Conservation (phyloP, 2,329 filamentous ascomycete genomes). For the Monascus ruber region DNA sequence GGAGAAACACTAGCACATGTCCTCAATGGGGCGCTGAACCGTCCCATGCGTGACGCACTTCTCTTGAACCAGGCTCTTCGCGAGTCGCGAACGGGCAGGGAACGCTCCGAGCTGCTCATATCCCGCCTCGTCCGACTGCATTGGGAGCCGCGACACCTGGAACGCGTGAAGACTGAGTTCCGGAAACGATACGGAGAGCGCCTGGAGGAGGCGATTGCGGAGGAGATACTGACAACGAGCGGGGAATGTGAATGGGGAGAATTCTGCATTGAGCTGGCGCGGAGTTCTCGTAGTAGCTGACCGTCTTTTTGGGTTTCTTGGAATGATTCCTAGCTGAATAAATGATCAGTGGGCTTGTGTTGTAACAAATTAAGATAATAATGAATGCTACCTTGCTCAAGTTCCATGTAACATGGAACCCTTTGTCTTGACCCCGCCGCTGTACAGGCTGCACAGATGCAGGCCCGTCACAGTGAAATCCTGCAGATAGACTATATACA, state of each 20-base stretch:
- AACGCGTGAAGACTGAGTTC: slow-evolving; percentile 68
- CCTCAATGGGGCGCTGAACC: slow-evolving; percentile 93
- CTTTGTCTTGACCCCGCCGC: too few relatives aligned
- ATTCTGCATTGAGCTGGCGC: slow-evolving; percentile 57
- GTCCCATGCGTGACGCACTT: slow-evolving; percentile 81
- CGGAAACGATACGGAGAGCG: slow-evolving; percentile 62
- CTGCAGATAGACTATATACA: too few relatives aligned
- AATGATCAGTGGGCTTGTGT: too few relatives aligned
- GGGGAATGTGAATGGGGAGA: slow-evolving; percentile 53
- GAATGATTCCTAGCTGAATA: too few relatives aligned
- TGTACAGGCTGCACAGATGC: too few relatives aligned
- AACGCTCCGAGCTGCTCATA: slow-evolving; percentile 78
- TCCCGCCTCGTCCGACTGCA: slow-evolving; percentile 79
- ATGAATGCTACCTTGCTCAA: too few relatives aligned
- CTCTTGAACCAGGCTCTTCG: slow-evolving; percentile 83
- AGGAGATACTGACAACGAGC: slow-evolving; percentile 53
- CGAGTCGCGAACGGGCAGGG: slow-evolving; percentile 55
- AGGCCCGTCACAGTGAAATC: too few relatives aligned
- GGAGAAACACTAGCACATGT: slow-evolving; percentile 91
- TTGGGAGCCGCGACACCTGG: slow-evolving; percentile 79
- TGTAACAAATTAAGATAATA: too few relatives aligned
- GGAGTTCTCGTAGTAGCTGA: slow-evolving; percentile 14
- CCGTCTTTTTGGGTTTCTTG: too few relatives aligned
- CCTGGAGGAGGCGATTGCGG: slow-evolving; percentile 66
- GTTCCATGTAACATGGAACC: too few relatives aligned